phyloP scores from a whole-genome alignment of 108 stramenopile species.

The Pseudonitzschia delicatissima region DNA sequence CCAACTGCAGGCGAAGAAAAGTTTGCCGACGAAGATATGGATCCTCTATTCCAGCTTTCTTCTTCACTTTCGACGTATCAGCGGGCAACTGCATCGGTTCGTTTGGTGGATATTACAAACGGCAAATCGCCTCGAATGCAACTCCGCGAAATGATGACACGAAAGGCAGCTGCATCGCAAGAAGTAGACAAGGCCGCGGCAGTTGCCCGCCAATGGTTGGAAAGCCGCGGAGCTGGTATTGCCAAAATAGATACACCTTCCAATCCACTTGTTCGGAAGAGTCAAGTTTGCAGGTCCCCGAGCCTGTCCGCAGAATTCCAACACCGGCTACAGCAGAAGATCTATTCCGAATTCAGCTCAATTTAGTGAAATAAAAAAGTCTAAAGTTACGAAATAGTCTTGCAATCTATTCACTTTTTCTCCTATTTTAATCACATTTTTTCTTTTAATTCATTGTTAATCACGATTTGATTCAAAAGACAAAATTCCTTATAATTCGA shows the following conservation, averaged over 20 bases:
- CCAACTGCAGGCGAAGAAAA: conserved; percentile 25
- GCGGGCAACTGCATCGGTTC: conserved; percentile 39
- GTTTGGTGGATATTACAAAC: conserved; percentile 39
- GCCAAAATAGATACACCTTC: not conserved
- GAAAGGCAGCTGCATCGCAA: conserved; percentile 32
- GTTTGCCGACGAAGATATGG: conserved; percentile 20
- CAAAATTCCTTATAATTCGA: not conserved
- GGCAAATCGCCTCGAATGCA: conserved; percentile 25
- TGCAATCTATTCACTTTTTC: not conserved
- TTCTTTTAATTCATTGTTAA: not conserved
- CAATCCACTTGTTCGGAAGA: conserved; percentile 28
- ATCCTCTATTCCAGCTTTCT: conserved; percentile 30
- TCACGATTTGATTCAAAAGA: too few relatives aligned
- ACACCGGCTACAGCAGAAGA: conserved; percentile 26
- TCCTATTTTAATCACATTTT: not conserved
- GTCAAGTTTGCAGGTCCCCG: conserved; percentile 30
- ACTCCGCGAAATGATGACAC: conserved; percentile 27
- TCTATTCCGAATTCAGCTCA: conserved; percentile 30
- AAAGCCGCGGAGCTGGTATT: conserved; percentile 14
- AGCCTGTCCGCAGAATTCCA: conserved; percentile 21
- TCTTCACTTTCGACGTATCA: conserved; percentile 38
- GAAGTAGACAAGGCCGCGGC: conserved; percentile 32
- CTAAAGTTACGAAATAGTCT: not conserved
- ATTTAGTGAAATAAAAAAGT: conserved; percentile 21
- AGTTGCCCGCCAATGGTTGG: conserved; percentile 32